A percentile compares a stretch with the other conserved stretches of the same genome.
Conservation (phyloP, 164 flowering plant species). For the Tinospora cordifolia region DNA sequence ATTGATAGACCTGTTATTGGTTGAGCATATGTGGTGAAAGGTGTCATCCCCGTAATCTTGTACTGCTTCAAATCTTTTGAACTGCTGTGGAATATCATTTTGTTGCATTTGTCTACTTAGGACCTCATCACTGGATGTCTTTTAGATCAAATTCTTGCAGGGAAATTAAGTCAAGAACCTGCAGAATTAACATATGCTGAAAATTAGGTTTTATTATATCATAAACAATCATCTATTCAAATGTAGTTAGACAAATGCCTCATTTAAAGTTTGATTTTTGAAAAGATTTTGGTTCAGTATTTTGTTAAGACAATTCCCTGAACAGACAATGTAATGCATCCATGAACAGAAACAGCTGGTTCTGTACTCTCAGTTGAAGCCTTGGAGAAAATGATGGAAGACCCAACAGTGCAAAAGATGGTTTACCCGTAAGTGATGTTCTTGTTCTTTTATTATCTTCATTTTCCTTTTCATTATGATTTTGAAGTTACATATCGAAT, state of each 20-base stretch:
- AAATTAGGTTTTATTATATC: neutral
- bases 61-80: neutral
- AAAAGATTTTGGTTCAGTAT: neutral
- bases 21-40: neutral
- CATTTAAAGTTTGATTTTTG: neutral
- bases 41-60: neutral
- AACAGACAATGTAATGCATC: neutral
- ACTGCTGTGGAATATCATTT: neutral
- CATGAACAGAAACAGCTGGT: constrained; percentile 34
- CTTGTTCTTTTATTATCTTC: neutral
- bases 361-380: constrained; percentile 70
- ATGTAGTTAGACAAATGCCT: neutral
- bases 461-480: neutral
- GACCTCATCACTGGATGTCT: neutral
- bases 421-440: constrained; percentile 67
- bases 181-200: neutral
- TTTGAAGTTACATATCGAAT: too few species aligned
- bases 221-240: neutral
- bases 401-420: constrained; percentile 92
- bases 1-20: too few species aligned
- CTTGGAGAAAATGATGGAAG: constrained; percentile 98
- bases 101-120: neutral
- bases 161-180: neutral
- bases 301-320: neutral
- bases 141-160: neutral